Evolutionary conservation across 2,329 filamentous ascomycete species (phyloP), one percentile per base, ranked within the genome.

Genomic region (Dothiorella sarmentorum): DNA sequence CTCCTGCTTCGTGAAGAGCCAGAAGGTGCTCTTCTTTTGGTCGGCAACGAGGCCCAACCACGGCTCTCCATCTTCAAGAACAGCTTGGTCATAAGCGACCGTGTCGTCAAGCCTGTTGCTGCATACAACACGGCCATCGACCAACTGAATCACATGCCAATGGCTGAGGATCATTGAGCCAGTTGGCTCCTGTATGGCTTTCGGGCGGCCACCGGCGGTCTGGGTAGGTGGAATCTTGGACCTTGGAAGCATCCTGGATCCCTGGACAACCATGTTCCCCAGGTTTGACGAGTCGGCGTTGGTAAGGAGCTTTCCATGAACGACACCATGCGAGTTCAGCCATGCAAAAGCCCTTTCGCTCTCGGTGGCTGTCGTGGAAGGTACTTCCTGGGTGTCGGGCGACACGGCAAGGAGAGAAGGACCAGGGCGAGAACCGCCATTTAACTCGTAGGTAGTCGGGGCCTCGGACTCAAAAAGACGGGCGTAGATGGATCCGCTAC

Each of bases 1-100:
- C 67, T 96, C 91, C 59, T 90, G 83, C 0, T 85, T 83, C 0
- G 93, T 97, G 69, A 97, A 96, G 2, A 99, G 82, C 94, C 95
- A 99, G 70, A 93, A 97, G 0, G 94, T 99, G 68, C 93, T 95
- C 78, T 97, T 96, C 72, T 94, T 93, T 61, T 89, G 83, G 72
- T 99, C 94, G 7, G 93, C 87, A 52, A 91, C 87, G 17, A 99
- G 82, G 0, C 90, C 91, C n/a, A 99, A 78, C 4, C 87, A 85
- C 66, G 82, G 86, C 66, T 96, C 89, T 0, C 88, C 89, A 4
- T 85, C 82, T 58, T 93, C 88, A 13, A 97, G 79, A 4, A 99
- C 88, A 20, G 86, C 80, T 73, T 97, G 91, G 70, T 97, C 90
- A 65, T 94, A 95, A 1, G 96, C 88, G 47, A 93, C 80, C 53